phyloP scores from a whole-genome alignment of 345 rosid genomes.

The Brassica napus region DNA sequence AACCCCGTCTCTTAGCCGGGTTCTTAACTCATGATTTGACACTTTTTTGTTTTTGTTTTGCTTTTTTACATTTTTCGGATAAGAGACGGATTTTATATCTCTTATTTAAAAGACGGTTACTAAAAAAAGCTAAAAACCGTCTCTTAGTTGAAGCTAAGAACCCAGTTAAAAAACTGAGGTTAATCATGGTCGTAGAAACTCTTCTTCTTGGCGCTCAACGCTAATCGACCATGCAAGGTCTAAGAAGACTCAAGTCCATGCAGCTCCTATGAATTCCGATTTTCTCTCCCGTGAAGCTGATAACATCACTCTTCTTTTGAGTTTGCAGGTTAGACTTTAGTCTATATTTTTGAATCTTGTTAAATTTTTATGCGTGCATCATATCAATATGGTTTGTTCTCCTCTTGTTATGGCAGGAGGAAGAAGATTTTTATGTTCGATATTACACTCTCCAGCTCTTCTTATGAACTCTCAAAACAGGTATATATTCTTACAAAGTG shows the following conservation, averaged over 20 bases:
- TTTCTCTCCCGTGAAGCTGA: conserved; percentile 90
- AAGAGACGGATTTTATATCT: too few relatives aligned
- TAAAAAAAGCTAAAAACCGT: too few relatives aligned
- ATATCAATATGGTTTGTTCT: background rate
- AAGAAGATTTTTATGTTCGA: conserved; percentile 93
- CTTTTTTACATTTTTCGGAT: too few relatives aligned
- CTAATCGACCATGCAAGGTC: conserved; percentile 79
- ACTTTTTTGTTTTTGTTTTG: too few relatives aligned
- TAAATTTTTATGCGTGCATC: background rate
- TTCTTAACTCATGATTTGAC: too few relatives aligned
- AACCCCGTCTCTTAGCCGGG: too few relatives aligned
- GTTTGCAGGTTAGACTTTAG: conserved; percentile 66
- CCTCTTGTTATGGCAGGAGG: conserved; percentile 57
- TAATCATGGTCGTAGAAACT: conserved; percentile 50
- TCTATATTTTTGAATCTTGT: background rate
- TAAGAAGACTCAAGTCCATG: conserved; percentile 71
- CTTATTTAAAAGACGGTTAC: too few relatives aligned
- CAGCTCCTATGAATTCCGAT: conserved; percentile 94
- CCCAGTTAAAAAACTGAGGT: too few relatives aligned
- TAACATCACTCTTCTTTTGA: conserved; percentile 83
- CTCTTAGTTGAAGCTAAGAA: too few relatives aligned
- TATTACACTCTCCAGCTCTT: conserved; percentile 94
- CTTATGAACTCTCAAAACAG: conserved; percentile 84
- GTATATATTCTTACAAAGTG: conserved; percentile 44
- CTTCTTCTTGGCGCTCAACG: conserved; percentile 75